Percentiles rank a stretch among this genome's conserved stretches.
Evolutionary conservation across 2,329 filamentous ascomycete species (phyloP).

Genomic region (Drechslerella dactyloides): DNA sequence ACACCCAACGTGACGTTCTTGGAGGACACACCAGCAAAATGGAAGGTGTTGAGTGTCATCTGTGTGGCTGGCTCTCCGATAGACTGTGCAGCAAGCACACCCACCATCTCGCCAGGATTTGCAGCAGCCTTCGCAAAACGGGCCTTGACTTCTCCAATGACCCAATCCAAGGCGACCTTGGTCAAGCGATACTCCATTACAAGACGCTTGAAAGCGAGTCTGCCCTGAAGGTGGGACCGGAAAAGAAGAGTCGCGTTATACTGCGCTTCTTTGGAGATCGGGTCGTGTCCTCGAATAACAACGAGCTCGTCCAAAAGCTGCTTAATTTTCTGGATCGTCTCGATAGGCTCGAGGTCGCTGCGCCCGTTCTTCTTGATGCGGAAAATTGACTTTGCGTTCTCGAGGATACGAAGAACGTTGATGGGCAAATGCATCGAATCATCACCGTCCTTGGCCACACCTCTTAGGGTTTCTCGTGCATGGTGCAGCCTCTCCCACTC

Average conservation of each 20-base stretch:
- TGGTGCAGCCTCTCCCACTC: slow-evolving; percentile 80
- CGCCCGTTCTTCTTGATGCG: slow-evolving; percentile 82
- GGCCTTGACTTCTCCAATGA: slow-evolving; percentile 87
- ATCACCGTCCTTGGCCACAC: slow-evolving; percentile 61
- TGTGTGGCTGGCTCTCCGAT: slow-evolving; percentile 98
- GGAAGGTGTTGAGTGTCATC: slow-evolving; percentile 99
- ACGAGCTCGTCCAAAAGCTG: slow-evolving; percentile 77
- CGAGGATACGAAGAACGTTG: slow-evolving; percentile 88
- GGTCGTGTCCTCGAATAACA: slow-evolving; percentile 84
- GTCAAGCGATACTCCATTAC: slow-evolving; percentile 84
- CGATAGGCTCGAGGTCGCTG: slow-evolving; percentile 86
- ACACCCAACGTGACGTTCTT: slow-evolving; percentile 99
- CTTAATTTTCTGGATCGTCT: slow-evolving; percentile 81
- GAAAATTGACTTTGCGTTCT: slow-evolving; percentile 88
- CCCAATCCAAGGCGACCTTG: slow-evolving; percentile 88
- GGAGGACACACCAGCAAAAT: slow-evolving; percentile 98
- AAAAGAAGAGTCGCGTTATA: slow-evolving; percentile 86
- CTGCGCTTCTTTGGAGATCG: slow-evolving; percentile 84
- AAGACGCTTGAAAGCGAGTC: slow-evolving; percentile 89
- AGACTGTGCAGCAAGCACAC: slow-evolving; percentile 94
- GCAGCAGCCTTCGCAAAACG: slow-evolving; percentile 86
- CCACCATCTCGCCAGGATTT: slow-evolving; percentile 96
- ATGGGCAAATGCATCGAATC: slow-evolving; percentile 89
- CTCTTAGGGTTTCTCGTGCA: slow-evolving; percentile 77
- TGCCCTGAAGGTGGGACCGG: slow-evolving; percentile 87